Conservation (phyloP, 148 eudicot genomes). For the Amaranthus palmeri region DNA sequence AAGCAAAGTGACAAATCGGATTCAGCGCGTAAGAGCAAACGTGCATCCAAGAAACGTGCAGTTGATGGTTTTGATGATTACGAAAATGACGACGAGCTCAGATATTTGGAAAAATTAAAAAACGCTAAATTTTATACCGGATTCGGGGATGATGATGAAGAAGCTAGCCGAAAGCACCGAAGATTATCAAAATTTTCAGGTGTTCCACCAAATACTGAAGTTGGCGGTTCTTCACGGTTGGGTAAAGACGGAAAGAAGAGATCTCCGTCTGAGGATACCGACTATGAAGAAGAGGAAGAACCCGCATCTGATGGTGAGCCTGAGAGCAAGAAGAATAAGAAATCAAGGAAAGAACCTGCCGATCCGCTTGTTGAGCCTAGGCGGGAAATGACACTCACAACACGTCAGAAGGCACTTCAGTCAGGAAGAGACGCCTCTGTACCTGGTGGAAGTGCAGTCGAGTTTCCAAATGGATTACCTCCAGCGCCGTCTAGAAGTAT, state of each 20-base stretch:
- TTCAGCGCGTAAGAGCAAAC: conserved; percentile 57
- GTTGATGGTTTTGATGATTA: conserved; percentile 67
- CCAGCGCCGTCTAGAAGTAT: conserved; percentile 79
- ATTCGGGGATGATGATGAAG: conserved; percentile 47
- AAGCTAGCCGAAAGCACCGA: conserved; percentile 46
- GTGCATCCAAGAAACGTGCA: conserved; percentile 68
- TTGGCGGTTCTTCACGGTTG: conserved; percentile 26
- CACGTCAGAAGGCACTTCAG: conserved; percentile 80
- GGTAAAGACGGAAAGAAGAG: conserved; percentile 52
- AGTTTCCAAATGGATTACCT: conserved; percentile 87
- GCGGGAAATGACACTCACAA: conserved; percentile 70
- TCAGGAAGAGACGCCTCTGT: conserved; percentile 61
- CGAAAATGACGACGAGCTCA: conserved; percentile 82
- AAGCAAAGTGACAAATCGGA: conserved; percentile 58
- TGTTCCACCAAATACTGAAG: conserved; percentile 30
- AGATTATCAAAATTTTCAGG: conserved; percentile 27
- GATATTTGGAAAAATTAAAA: conserved; percentile 80
- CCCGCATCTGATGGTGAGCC: conserved; percentile 46
- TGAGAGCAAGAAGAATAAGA: conserved; percentile 55
- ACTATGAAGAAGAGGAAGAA: conserved; percentile 70
- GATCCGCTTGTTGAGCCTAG: conserved; percentile 52
- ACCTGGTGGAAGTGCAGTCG: conserved; percentile 50
- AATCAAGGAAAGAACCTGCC: conserved; percentile 41
- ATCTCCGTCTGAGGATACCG: conserved; percentile 52
- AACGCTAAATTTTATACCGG: conserved; percentile 42